A percentile compares a stretch with the other conserved stretches of the same genome.
phyloP scores from a whole-genome alignment of 2,329 filamentous ascomycete genomes.

The Talaromyces islandicus region DNA sequence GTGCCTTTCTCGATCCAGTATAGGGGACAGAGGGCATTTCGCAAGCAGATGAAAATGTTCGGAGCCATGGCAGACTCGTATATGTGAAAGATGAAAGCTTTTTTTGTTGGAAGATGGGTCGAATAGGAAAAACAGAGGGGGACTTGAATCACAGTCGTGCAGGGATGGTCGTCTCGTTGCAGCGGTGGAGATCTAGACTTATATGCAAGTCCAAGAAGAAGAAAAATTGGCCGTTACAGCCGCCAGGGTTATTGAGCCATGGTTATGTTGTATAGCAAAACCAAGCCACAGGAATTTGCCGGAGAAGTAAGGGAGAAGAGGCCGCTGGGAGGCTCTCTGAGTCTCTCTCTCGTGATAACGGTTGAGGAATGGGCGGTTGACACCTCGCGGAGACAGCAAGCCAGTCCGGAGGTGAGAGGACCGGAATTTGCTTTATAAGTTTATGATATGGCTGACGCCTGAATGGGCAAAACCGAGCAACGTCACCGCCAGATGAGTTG shows the following conservation, averaged over 20 bases:
- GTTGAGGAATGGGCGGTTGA: background rate
- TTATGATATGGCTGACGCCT: background rate
- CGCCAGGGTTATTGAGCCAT: constrained; percentile 9
- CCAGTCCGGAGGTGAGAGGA: background rate
- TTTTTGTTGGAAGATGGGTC: background rate
- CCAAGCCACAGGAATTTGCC: constrained; percentile 11
- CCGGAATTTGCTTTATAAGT: background rate
- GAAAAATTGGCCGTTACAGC: constrained; percentile 10
- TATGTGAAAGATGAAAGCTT: background rate
- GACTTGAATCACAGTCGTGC: background rate
- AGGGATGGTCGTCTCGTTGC: background rate
- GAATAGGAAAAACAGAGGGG: background rate
- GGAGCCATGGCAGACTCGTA: constrained; percentile 37
- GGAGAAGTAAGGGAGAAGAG: constrained; percentile 8
- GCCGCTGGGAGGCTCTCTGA: background rate
- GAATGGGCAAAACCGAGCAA: background rate
- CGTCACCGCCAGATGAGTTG: constrained; percentile 9
- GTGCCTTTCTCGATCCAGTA: constrained; percentile 44
- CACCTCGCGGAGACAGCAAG: background rate
- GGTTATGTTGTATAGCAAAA: constrained; percentile 5
- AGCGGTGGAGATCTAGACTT: background rate
- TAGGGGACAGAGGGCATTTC: constrained; percentile 41
- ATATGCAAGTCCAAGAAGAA: background rate
- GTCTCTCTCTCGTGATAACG: background rate
- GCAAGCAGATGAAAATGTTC: constrained; percentile 46